Conservation (phyloP, 306 rosid species). For the Erythrophleum fordii region DNA sequence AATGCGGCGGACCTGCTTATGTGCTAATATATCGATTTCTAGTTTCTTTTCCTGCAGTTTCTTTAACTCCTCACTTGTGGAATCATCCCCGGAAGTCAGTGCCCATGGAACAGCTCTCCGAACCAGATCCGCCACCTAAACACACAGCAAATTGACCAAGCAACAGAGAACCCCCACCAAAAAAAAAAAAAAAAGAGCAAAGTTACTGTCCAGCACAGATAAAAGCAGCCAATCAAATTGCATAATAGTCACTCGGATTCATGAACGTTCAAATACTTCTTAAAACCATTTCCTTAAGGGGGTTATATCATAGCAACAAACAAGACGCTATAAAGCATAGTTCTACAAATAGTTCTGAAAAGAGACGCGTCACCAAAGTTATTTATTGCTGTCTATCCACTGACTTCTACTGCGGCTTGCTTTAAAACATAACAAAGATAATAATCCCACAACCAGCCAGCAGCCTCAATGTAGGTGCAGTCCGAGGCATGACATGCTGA, state of each 20-base stretch:
- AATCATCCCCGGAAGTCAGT: conserved; percentile 65
- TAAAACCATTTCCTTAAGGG: not conserved
- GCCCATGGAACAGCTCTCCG: conserved; percentile 80
- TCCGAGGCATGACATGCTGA: not conserved
- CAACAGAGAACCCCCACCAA: not conserved
- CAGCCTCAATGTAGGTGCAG: not conserved
- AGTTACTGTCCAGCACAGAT: not conserved
- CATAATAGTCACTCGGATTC: conserved; percentile 1
- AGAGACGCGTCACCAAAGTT: too few species aligned
- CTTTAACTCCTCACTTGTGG: conserved; percentile 65
- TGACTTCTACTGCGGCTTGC: not conserved
- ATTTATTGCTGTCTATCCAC: not conserved
- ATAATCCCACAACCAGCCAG: not conserved
- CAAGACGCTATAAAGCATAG: not conserved
- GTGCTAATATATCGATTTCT: conserved; percentile 76
- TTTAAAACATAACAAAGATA: not conserved
- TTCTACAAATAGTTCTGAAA: not conserved
- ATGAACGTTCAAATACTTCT: not conserved
- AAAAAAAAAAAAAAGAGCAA: not conserved
- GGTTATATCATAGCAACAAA: not conserved
- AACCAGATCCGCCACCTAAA: conserved; percentile 82
- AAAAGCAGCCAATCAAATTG: conserved; percentile 6
- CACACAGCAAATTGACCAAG: conserved; percentile 15
- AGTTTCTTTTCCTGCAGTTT: conserved; percentile 63
- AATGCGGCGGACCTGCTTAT: conserved; percentile 70